Evolutionary conservation across 192 early-diverging fungal genomes (phyloP), one percentile per base, ranked within the genome.

Genomic region (Chytriomyces hyalinus): DNA sequence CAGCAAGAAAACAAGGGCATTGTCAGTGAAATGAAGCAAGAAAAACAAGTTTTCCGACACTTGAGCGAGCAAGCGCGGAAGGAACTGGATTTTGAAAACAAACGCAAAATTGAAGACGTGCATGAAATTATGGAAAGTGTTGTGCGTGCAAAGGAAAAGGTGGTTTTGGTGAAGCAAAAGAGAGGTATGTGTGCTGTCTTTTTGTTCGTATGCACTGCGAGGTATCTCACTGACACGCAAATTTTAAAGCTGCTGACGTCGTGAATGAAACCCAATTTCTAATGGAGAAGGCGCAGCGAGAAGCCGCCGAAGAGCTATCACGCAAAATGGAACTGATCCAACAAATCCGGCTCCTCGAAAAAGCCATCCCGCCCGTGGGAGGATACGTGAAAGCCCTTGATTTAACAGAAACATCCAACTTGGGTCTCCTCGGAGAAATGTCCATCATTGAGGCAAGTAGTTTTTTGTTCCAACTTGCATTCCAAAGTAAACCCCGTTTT

Each of bases 341-440:
- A 67, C 86, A 89, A 77, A 89, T 89, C 65, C 69, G 88, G 49
- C 61, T 83, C 45, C 68, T 89, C 6, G 88, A 89, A 74, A 79
- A 77, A 65, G 69, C 82, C 43, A 75, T 85, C 3, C 79, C 82
- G 4, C 67, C 82, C 11, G 82, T 85, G 4, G 81, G 83, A 13
- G 61, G 78, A 20, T 26, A 78, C 1, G 65, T 81, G 0, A 89
- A 87, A 59, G 49, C 50, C 24, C 73, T 87, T 17, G 88, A 89
- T 73, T 68, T 81, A 9, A 84, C 88, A 4, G 84, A 85, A 66
- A 82, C 84, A 1, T 77, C 84, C 1, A 78, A 81, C 13, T 48
- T 85, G 15, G 88, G 88, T 2, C 62, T 89, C 36, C 62, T 89
- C 3, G 82, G 81, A 3, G 88, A 89, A 78, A 89, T 89, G 88